Evolutionary conservation across 306 rosid species (phyloP).

Genomic region (Castanea crenata): DNA sequence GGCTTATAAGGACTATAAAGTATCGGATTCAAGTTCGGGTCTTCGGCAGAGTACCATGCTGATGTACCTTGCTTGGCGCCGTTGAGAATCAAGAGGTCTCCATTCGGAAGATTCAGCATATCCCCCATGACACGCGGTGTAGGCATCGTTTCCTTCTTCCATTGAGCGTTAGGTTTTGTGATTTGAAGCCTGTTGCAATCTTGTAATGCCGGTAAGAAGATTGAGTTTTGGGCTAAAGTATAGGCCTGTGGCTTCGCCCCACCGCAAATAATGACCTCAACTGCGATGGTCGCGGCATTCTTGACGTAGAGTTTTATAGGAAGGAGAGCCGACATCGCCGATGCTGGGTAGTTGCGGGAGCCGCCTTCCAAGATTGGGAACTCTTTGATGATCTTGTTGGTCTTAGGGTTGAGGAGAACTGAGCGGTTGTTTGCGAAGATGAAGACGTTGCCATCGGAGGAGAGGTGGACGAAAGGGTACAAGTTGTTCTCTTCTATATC

Average conservation of each 20-base stretch:
- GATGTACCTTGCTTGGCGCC: slow-evolving; percentile 74
- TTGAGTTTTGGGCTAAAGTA: slow-evolving; percentile 17
- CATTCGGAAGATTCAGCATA: slow-evolving; percentile 58
- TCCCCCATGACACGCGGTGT: slow-evolving; percentile 77
- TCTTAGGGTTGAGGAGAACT: slow-evolving; percentile 47
- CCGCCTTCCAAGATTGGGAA: slow-evolving; percentile 58
- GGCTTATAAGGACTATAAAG: slow-evolving; percentile 45
- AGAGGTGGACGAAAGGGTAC: slow-evolving; percentile 70
- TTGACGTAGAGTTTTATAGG: slow-evolving; percentile 43
- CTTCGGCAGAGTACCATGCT: slow-evolving; percentile 76
- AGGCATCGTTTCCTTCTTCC: slow-evolving; percentile 73
- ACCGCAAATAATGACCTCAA: slow-evolving; percentile 76
- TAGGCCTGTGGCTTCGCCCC: slow-evolving; percentile 59
- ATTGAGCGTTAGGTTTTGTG: slow-evolving; percentile 40
- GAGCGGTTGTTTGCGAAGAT: slow-evolving; percentile 82
- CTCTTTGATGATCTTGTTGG: slow-evolving; percentile 42
- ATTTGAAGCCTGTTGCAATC: slow-evolving; percentile 60
- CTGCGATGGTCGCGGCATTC: background rate
- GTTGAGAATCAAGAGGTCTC: slow-evolving; percentile 65
- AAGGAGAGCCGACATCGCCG: slow-evolving; percentile 72
- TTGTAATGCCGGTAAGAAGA: slow-evolving; percentile 42
- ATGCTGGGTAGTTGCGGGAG: slow-evolving; percentile 83
- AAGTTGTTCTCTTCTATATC: slow-evolving; percentile 90
- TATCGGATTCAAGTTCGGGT: slow-evolving; percentile 51
- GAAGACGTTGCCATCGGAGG: slow-evolving; percentile 70